Base-by-base conservation (phyloP, 2,329 filamentous ascomycete species). In the Sporothrix pallida region DNA sequence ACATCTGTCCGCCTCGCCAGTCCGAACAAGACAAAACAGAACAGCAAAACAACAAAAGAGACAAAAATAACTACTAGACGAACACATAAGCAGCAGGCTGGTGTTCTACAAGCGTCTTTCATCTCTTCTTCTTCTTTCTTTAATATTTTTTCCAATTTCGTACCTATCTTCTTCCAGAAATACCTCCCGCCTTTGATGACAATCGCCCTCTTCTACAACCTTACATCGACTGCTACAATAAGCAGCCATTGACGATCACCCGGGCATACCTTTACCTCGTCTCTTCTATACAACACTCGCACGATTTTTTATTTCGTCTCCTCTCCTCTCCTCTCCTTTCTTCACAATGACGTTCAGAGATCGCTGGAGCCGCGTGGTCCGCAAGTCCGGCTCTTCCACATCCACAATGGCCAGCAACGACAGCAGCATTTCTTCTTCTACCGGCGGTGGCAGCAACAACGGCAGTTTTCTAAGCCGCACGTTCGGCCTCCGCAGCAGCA, bases 281-380 rank as follows among this genome's bases (percentile, higher is more conserved):
- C 52, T 15, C 44, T 23, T 52, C 26, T 20, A 20, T 58, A 13
- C 12, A 2, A 42, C 17, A 4, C 15, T 37, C 31, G 2, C 31
- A 37, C 31, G 31, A 1, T 5, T 5, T 42, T 60, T 52, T 17
- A 17, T 42, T 37, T 44, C 10, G 37, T 13, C 23, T 37, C 1
- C 9, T n/a, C 23, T 52, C n/a, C 20, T 48, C 7, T 42, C 15
- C 8, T 67, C 31, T n/a, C 3, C 3, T 7, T 20, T 46, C 12
- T 15, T 54, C 70, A 75, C 12, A 67, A 78, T 78, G 77, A 20
- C 77, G 1, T 71, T 79, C 67, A 75, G 70, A 50, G 72, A 76
- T 12, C 75, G 72, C 65, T 76, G 74, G 71, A 76, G 72, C 68
- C 76, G 74, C 68, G 52, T 76, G 17, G 20, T 75, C 52, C 73